Evolutionary conservation across 208 protist species (phyloP).

Genomic region (Trypanosoma platydactyli): DNA sequence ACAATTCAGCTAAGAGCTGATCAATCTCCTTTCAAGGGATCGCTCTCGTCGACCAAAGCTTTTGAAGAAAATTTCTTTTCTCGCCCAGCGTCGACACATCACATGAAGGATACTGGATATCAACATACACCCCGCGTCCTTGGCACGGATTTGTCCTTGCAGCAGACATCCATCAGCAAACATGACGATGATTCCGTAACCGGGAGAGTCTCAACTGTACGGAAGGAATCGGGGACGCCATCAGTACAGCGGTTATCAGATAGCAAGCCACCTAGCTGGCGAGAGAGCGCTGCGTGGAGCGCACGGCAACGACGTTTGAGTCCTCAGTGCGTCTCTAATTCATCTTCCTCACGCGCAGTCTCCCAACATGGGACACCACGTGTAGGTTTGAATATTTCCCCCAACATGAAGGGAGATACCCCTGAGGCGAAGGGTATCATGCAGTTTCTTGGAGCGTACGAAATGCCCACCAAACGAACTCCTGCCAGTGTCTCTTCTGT

Average conservation of each 20-base stretch:
- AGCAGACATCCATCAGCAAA: too few species aligned
- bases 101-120: too few species aligned
- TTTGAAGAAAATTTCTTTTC: too few species aligned
- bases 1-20: too few species aligned
- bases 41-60: too few species aligned
- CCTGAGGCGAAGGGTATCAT: slow-evolving; percentile 7
- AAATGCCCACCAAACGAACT: neutral
- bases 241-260: neutral
- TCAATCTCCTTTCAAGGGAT: too few species aligned
- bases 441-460: slow-evolving; percentile 24
- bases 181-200: too few species aligned
- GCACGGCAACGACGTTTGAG: slow-evolving; percentile 1
- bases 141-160: too few species aligned
- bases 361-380: neutral
- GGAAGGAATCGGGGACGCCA: neutral
- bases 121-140: too few species aligned
- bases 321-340: neutral
- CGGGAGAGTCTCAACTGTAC: neutral
- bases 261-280: neutral
- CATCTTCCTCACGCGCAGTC: neutral
- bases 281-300: slow-evolving; percentile 8
- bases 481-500: neutral
- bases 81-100: too few species aligned
- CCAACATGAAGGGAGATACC: neutral
- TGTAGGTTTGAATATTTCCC: neutral